phyloP scores from a whole-genome alignment of 768 basidiomycete genomes.

The Exidia glandulosa region DNA sequence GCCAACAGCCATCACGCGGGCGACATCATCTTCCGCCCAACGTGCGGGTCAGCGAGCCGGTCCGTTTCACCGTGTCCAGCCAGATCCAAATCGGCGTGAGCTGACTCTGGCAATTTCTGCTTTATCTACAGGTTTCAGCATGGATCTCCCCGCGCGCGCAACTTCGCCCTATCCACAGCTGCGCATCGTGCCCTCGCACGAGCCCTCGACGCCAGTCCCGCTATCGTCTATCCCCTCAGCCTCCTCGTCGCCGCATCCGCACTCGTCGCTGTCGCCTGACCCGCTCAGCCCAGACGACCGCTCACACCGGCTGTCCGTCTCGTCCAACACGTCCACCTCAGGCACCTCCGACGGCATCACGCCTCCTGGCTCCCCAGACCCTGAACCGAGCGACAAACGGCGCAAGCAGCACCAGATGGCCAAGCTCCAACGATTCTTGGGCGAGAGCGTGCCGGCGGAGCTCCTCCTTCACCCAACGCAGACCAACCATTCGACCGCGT shows the following conservation, averaged over 20 bases:
- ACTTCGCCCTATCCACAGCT: not conserved
- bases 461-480: conserved; percentile 33
- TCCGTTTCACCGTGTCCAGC: too few relatives aligned
- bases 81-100: too few relatives aligned
- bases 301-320: not conserved
- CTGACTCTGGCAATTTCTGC: too few relatives aligned
- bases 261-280: not conserved
- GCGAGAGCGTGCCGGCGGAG: conserved; percentile 47
- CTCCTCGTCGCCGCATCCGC: not conserved
- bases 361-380: not conserved
- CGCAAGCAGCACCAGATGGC: conserved; percentile 25
- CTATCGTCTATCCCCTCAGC: not conserved
- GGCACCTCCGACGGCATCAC: not conserved
- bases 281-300: not conserved
- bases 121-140: not conserved
- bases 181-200: not conserved
- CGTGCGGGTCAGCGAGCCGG: too few relatives aligned
- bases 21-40: too few relatives aligned
- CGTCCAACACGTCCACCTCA: not conserved
- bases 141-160: not conserved
- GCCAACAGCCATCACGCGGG: too few relatives aligned
- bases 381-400: not conserved
- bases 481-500: not conserved
- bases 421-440: conserved; percentile 45
- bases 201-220: not conserved